Evolutionary conservation across 192 early-diverging fungal species (phyloP).

Genomic region (Backusella parvicylindrica): DNA sequence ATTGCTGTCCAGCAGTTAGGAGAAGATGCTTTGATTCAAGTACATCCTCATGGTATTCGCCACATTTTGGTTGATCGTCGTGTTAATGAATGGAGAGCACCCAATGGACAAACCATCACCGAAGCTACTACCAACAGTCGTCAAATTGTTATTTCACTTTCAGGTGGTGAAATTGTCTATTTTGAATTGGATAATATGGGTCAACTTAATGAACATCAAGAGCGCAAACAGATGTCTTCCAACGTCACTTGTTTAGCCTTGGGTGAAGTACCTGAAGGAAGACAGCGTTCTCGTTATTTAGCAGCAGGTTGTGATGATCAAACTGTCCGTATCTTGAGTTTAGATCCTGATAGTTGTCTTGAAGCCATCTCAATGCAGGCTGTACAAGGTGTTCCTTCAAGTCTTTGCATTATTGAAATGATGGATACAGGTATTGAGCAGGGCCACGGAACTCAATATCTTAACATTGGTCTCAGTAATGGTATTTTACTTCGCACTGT

Average conservation of each 20-base stretch:
- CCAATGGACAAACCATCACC: slow-evolving; percentile 67
- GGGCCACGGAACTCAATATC: slow-evolving; percentile 60
- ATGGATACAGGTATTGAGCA: slow-evolving; percentile 62
- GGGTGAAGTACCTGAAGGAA: slow-evolving; percentile 74
- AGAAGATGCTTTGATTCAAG: slow-evolving; percentile 85
- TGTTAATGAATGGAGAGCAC: slow-evolving; percentile 92
- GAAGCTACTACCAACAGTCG: slow-evolving; percentile 79
- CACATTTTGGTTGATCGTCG: slow-evolving; percentile 86
- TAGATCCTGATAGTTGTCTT: slow-evolving; percentile 76
- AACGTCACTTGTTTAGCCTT: slow-evolving; percentile 76
- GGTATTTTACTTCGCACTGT: slow-evolving; percentile 86
- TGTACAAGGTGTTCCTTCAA: slow-evolving; percentile 35
- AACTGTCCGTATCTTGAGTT: slow-evolving; percentile 84
- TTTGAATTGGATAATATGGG: slow-evolving; percentile 86
- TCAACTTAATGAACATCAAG: slow-evolving; percentile 86
- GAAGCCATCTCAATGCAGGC: slow-evolving; percentile 64
- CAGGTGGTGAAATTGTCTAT: slow-evolving; percentile 83
- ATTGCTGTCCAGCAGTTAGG: slow-evolving; percentile 81
- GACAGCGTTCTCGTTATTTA: slow-evolving; percentile 71
- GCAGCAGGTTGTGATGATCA: slow-evolving; percentile 91
- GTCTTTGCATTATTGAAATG: slow-evolving; percentile 77
- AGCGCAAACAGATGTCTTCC: slow-evolving; percentile 67
- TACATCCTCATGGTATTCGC: slow-evolving; percentile 87
- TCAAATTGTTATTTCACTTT: slow-evolving; percentile 81
- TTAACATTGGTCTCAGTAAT: slow-evolving; percentile 87